phyloP scores from a whole-genome alignment of 257 asterid genomes.

The Eucommia ulmoides region DNA sequence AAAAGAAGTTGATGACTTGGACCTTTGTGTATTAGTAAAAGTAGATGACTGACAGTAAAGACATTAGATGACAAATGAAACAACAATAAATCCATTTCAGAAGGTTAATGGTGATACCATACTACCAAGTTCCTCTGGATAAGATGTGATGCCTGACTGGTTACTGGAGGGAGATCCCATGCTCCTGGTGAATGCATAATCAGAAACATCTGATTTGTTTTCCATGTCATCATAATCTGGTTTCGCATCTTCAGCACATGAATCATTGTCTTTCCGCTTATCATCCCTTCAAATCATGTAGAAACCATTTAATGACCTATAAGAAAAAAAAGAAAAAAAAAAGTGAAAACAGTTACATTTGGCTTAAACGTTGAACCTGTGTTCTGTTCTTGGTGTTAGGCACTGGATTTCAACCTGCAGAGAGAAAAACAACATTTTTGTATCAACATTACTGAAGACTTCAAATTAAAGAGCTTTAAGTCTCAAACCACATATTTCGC shows the following conservation, averaged over 20 bases:
- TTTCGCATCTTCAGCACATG: constrained; percentile 13
- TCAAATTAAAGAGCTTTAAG: not conserved
- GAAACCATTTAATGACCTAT: not conserved
- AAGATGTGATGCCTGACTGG: constrained; percentile 4
- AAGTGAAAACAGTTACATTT: not conserved
- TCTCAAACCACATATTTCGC: not conserved
- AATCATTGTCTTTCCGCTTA: constrained; percentile 17
- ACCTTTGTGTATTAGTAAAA: not conserved
- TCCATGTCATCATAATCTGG: constrained; percentile 18
- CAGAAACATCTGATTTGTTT: constrained; percentile 16
- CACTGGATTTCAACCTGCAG: constrained; percentile 39
- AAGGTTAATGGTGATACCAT: constrained; percentile 7
- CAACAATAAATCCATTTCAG: not conserved
- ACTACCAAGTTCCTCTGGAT: constrained; percentile 16
- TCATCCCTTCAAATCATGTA: constrained; percentile 17
- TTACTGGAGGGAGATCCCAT: constrained; percentile 8
- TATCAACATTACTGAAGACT: not conserved
- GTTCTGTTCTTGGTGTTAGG: constrained; percentile 20
- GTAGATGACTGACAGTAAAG: not conserved
- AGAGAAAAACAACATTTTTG: constrained; percentile 8
- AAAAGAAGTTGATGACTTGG: no score
- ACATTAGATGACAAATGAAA: not conserved
- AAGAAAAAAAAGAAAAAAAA: not conserved
- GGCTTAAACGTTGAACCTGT: constrained; percentile 17
- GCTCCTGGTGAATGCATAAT: constrained; percentile 12